Evolutionary conservation across 805 yeast genomes (phyloP), one percentile per base, ranked within the genome.

Genomic region (Spathaspora sp.): DNA sequence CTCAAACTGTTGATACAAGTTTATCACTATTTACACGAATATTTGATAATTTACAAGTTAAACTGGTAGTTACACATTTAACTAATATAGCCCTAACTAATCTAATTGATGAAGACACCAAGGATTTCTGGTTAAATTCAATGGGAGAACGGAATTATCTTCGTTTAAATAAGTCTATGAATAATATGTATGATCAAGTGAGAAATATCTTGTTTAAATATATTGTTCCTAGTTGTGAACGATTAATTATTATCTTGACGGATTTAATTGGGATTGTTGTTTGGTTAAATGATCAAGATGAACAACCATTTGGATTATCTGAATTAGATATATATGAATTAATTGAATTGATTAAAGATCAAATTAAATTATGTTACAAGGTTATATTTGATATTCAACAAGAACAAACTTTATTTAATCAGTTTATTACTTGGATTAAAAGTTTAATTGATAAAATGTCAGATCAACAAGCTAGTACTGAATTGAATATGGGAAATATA

Each of bases 61-160:
- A 50, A 10, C 53, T 46, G 10, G 7, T 20, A 2, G 19, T 18
- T 17, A 2, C 8, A 23, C 18, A 49, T 28, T 31, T 52, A 9
- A 40, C 12, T 31, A 49, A 52, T 44, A 32, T 52, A 8, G 38
- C 47, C 12, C 59, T 83, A 3, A 80, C 87, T 0, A 86, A 87
- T 1, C 68, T 79, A 48, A 70, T 84, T 52, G 75, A 82, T 1
- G 72, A 69, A 12, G 65, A 72, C 0, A 67, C 81, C 1, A 76
- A 75, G 52, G 83, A 81, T 51, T 87, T 84, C 83, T 68, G 87
- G 60, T 75, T 80, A 19, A 84, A 85, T 57, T 81, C 83, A 46
- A 68, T 87, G 32, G 91, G 89, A 0, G 90, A 85, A 54, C 70
- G 87, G 54, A 88, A 88, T 28, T 62, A 80, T 17, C 80, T 78